Evolutionary conservation across 2,329 filamentous ascomycete species (phyloP).

Genomic region (Sporothrix brasiliensis): DNA sequence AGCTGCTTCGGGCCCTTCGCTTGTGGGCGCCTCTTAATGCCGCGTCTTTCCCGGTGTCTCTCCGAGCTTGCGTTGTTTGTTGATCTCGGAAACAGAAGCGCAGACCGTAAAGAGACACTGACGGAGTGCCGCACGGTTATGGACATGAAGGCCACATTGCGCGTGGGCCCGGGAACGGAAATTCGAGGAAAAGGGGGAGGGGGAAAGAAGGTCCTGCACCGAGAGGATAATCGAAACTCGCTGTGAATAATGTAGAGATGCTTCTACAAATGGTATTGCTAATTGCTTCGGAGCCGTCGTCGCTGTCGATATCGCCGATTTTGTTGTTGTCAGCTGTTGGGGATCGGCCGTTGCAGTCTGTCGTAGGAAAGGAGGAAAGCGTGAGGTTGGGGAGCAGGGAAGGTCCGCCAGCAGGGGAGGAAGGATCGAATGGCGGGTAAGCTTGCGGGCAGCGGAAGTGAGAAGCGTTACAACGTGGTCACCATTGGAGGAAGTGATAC

Average conservation of each 20-base stretch:
- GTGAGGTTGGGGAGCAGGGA: background rate
- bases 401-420: constrained; percentile 21
- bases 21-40: background rate
- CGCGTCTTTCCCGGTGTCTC: background rate
- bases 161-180: constrained; percentile 4
- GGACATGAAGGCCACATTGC: constrained; percentile 27
- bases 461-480: too few species aligned
- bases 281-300: background rate
- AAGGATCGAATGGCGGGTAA: constrained; percentile 24
- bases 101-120: background rate
- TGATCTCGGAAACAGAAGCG: too few species aligned
- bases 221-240: constrained; percentile 2
- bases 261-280: constrained; percentile 11
- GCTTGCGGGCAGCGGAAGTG: constrained; percentile 2
- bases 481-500: too few species aligned
- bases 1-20: background rate
- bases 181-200: background rate
- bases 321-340: constrained; percentile 8
- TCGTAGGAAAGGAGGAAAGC: constrained; percentile 18
- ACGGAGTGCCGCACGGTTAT: constrained; percentile 31
- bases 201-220: background rate
- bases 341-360: constrained; percentile 7
- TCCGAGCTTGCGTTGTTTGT: background rate
- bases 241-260: constrained; percentile 9
- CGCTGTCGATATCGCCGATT: background rate